These are phyloP conservation scores for Daldinia eschscholtzii DNA, from an alignment of 2,329 filamentous ascomycete genomes.

Conservation along the genomic window DNA sequence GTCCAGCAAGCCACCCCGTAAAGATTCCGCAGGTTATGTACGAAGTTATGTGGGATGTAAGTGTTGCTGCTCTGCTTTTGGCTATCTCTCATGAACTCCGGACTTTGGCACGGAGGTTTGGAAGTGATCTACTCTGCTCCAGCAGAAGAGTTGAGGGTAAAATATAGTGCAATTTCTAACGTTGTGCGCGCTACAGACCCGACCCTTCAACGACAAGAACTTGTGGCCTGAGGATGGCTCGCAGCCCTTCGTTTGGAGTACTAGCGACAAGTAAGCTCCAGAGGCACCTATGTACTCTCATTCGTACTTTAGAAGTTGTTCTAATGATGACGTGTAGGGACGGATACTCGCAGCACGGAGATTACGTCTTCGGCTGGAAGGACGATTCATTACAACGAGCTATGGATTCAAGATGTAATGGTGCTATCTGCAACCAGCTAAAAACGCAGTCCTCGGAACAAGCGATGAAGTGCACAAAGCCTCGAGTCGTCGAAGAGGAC, in stretches of 20 bases:
- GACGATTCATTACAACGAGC: conserved; percentile 57
- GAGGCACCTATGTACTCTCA: not conserved
- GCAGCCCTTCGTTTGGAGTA: conserved; percentile 52
- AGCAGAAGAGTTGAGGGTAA: not conserved
- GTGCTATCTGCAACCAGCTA: conserved; percentile 44
- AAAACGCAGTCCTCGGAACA: conserved; percentile 45
- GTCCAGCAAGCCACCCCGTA: conserved; percentile 63
- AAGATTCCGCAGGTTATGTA: conserved; percentile 71
- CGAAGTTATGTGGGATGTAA: conserved; percentile 67
- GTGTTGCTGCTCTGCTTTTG: conserved; percentile 17
- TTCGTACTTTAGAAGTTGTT: not conserved
- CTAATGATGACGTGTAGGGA: conserved; percentile 22
- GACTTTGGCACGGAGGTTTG: too few relatives aligned
- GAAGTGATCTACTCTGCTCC: not conserved
- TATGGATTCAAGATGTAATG: conserved; percentile 57
- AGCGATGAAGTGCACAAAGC: conserved; percentile 40
- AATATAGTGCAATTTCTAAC: conserved; percentile 20
- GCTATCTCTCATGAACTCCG: not conserved
- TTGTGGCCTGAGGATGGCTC: conserved; percentile 51
- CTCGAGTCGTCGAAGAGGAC: conserved; percentile 40
- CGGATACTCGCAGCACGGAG: conserved; percentile 52
- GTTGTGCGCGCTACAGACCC: conserved; percentile 34
- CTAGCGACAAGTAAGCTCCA: conserved; percentile 44
- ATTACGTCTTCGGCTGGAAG: conserved; percentile 60
- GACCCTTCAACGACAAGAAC: conserved; percentile 47